A percentile compares a stretch with the other conserved stretches of the same genome.
These are phyloP conservation scores for Cutaneotrichosporon sp. DNA, from an alignment of 1,284 basidiomycete genomes.

Conservation along the genomic window DNA sequence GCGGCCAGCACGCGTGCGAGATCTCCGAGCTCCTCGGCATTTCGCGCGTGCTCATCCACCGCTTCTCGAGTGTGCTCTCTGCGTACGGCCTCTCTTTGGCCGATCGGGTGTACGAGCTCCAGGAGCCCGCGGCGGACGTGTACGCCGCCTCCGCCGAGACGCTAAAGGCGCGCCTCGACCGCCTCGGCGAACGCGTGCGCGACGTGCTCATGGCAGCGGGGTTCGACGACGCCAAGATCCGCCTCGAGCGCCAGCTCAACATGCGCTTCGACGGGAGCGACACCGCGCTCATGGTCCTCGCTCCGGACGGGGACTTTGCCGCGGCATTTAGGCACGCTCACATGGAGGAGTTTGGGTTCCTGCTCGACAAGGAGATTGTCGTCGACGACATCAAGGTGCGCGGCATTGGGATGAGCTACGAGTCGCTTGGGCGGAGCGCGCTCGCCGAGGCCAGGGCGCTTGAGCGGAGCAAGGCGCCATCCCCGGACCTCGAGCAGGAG, in stretches of 20 bases:
- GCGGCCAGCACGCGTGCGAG: conserved; percentile 88
- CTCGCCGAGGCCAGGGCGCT: conserved; percentile 64
- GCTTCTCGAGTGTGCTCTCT: conserved; percentile 79
- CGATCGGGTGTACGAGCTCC: conserved; percentile 78
- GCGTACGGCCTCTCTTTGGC: conserved; percentile 87
- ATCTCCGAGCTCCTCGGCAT: conserved; percentile 73
- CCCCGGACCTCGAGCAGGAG: conserved; percentile 30
- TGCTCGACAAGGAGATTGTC: conserved; percentile 76
- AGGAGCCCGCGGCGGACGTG: conserved; percentile 44
- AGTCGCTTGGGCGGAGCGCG: conserved; percentile 76
- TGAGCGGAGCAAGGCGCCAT: conserved; percentile 42
- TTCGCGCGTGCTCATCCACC: conserved; percentile 78
- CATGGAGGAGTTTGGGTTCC: conserved; percentile 86
- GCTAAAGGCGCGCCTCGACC: conserved; percentile 67
- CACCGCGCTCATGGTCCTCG: conserved; percentile 79
- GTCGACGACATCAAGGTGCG: conserved; percentile 89
- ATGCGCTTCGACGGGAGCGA: conserved; percentile 83
- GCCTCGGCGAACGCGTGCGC: conserved; percentile 65
- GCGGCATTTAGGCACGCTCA: conserved; percentile 74
- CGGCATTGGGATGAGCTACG: conserved; percentile 82
- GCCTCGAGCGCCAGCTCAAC: conserved; percentile 79
- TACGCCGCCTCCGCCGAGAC: conserved; percentile 51
- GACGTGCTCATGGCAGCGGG: conserved; percentile 67
- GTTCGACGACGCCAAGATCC: conserved; percentile 66
- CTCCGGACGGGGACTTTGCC: conserved; percentile 67